These are phyloP conservation scores for Aureobasidium sp. DNA, from an alignment of 2,329 filamentous ascomycete genomes.

Conservation along the genomic window DNA sequence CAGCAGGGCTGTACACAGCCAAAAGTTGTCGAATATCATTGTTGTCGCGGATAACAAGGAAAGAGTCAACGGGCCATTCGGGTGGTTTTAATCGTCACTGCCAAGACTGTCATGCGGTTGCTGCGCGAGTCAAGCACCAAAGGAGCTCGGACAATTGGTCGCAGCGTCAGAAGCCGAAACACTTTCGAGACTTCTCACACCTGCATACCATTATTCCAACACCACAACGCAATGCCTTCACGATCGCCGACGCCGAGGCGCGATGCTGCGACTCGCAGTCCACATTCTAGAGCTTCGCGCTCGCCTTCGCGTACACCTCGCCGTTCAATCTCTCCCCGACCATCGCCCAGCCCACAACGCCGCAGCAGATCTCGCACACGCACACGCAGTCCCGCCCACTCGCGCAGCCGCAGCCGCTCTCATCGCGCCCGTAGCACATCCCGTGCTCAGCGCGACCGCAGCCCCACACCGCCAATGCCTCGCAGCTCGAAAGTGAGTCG, in stretches of 20 bases:
- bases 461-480: constrained; percentile 12
- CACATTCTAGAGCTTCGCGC: neutral
- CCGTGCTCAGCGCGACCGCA: neutral
- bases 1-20: constrained; percentile 20
- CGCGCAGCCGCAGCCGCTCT: constrained; percentile 1
- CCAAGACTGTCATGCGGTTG: neutral
- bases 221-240: constrained; percentile 3
- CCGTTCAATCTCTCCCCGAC: constrained; percentile 10
- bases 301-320: neutral
- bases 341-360: constrained; percentile 3
- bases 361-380: constrained; percentile 8
- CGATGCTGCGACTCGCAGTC: neutral
- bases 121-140: neutral
- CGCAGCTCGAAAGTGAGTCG: constrained; percentile 10
- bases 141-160: neutral
- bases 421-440: constrained; percentile 6
- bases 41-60: neutral
- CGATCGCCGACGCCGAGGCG: neutral
- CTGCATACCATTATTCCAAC: neutral
- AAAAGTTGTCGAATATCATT: constrained; percentile 17
- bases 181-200: neutral
- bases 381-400: constrained; percentile 3
- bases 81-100: neutral
- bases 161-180: neutral
- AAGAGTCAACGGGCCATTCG: neutral